Conservation (phyloP, 331 rosid species). For the Erythrophleum ivorense region DNA sequence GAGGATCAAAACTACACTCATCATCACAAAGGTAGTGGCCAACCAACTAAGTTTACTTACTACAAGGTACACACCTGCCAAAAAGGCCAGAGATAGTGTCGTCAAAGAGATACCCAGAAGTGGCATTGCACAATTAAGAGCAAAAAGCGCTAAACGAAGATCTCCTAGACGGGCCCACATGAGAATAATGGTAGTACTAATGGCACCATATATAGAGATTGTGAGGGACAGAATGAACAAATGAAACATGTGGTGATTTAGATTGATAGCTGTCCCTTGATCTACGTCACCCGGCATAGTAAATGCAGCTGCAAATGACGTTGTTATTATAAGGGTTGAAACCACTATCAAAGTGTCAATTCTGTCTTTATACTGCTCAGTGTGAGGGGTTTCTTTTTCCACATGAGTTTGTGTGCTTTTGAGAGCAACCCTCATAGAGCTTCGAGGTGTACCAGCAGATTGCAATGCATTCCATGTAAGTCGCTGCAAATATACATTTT, state of each 20-base stretch:
- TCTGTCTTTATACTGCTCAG: neutral
- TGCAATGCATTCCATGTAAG: constrained; percentile 30
- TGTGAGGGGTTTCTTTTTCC: too few species aligned
- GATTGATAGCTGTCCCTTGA: neutral
- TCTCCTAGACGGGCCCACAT: constrained; percentile 34
- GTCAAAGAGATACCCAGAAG: constrained; percentile 33
- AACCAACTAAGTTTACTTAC: constrained; percentile 37
- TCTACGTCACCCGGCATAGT: constrained; percentile 19
- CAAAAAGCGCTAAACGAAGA: neutral
- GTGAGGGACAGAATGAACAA: constrained; percentile 22
- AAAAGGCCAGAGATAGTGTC: constrained; percentile 37
- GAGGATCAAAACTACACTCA: neutral
- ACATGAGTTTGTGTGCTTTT: fast-evolving
- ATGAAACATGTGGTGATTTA: neutral
- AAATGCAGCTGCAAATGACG: constrained; percentile 41
- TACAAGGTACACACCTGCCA: constrained; percentile 41
- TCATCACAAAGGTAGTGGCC: constrained; percentile 14
- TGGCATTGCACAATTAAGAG: constrained; percentile 8
- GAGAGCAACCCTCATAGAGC: neutral
- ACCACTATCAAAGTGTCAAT: neutral
- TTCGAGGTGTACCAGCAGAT: neutral
- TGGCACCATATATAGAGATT: constrained; percentile 35
- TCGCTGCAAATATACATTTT: neutral
- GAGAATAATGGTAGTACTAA: constrained; percentile 32
- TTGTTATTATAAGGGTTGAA: too few species aligned